phyloP scores from a whole-genome alignment of 2,329 filamentous ascomycete genomes.

The Bipolaris cookei region DNA sequence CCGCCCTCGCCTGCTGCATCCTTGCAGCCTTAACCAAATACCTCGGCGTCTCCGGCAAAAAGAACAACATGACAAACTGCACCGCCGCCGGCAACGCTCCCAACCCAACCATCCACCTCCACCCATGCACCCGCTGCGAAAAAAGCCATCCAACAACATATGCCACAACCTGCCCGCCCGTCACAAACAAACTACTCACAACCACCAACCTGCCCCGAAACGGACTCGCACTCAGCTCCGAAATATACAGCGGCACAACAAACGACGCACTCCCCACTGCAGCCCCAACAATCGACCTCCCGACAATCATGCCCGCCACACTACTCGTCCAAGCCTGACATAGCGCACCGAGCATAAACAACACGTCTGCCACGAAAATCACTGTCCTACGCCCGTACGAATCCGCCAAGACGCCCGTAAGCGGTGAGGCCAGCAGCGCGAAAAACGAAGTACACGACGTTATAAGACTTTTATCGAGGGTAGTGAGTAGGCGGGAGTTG shows the following conservation, averaged over 20 bases:
- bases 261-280: conserved; percentile 80
- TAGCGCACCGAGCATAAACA: conserved; percentile 72
- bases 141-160: conserved; percentile 84
- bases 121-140: conserved; percentile 63
- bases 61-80: conserved; percentile 70
- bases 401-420: conserved; percentile 68
- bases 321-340: conserved; percentile 66
- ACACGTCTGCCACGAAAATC: conserved; percentile 68
- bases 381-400: conserved; percentile 79
- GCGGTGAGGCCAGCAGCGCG: conserved; percentile 62
- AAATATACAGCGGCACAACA: conserved; percentile 79
- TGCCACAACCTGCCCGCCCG: conserved; percentile 85
- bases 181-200: conserved; percentile 81
- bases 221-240: conserved; percentile 79
- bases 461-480: conserved; percentile 64
- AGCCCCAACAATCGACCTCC: conserved; percentile 72
- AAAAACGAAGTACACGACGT: conserved; percentile 64
- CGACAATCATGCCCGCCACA: conserved; percentile 70
- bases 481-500: conserved; percentile 57
- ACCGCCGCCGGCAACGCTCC: conserved; percentile 77
- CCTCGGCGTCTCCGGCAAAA: conserved; percentile 86
- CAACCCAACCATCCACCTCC: conserved; percentile 91
- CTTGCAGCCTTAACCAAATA: conserved; percentile 77
- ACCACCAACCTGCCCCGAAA: conserved; percentile 82
- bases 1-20: conserved; percentile 65